Base-by-base conservation (phyloP, 2,329 filamentous ascomycete species). In the Phialocephala sp. region DNA sequence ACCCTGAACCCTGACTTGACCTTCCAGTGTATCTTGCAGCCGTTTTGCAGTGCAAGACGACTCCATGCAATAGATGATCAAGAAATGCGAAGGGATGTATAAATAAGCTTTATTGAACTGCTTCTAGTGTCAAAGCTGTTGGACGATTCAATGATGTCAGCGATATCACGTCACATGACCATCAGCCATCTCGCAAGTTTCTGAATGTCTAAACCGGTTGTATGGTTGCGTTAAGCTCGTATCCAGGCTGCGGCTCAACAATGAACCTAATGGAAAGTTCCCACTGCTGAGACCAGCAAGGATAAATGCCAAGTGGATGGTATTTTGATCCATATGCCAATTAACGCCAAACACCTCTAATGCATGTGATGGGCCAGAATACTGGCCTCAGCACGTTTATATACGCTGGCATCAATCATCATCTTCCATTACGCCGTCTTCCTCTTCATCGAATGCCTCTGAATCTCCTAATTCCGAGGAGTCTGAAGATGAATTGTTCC, bases 371-470 rank as follows among this genome's bases (percentile, higher is more conserved):
- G 52, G 8, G 15, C 24, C 2, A 12, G 18, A 56, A 36, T 11
- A 18, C 22, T 20, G 27, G 18, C 18, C 52, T 24, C n/a, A 8
- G 22, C 22, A 36, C 35, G 11, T 37, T 56, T 56, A 37, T n/a
- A 56, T 20, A 57, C n/a, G 32, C 52, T 20, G 47, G 65, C 60
- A 63, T 61, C 66, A 63, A 59, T 69, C 70, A 2, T 72, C 72
- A n/a, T 70, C 69, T 62, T 70, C 70, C 22, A 72, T 62, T n/a
- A 60, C 65, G 8, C 69, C 70, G 27, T 73, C 72, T 55, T 70
- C 71, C 50, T 75, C 73, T 32, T 74, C 72, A 52, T 74, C 72
- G 63, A 69, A 74, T 14, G 72, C 71, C 62, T 75, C 73, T 8
- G 67, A 60, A 12, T 74, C 69, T 2, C 69, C 71, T 6, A 74